These are phyloP conservation scores for Cryptosporidium sp. DNA, from an alignment of 169 alveolate species.

Conservation along the genomic window DNA sequence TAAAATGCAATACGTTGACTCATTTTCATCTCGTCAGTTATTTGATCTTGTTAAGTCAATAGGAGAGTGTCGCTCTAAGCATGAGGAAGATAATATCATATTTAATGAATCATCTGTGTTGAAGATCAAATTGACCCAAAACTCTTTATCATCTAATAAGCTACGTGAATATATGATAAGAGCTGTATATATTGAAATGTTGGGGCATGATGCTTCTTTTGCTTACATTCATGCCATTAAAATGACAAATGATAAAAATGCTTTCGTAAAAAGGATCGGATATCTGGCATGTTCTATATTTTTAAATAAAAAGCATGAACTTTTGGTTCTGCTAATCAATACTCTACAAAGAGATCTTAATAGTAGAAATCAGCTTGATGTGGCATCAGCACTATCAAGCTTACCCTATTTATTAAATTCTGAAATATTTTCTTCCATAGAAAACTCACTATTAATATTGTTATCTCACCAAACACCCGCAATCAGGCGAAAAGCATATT, in stretches of 20 bases:
- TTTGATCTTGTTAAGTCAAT: constrained; percentile 91
- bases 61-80: constrained; percentile 94
- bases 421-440: constrained; percentile 89
- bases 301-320: constrained; percentile 88
- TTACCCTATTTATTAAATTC: constrained; percentile 87
- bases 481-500: constrained; percentile 92
- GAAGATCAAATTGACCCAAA: constrained; percentile 85
- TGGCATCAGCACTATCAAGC: constrained; percentile 89
- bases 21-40: constrained; percentile 79
- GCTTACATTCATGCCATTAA: constrained; percentile 93
- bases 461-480: constrained; percentile 88
- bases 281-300: constrained; percentile 92
- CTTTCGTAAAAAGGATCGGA: constrained; percentile 90
- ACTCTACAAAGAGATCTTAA: constrained; percentile 91
- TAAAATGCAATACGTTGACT: constrained; percentile 72
- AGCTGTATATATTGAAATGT: constrained; percentile 94
- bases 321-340: constrained; percentile 90
- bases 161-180: constrained; percentile 89
- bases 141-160: constrained; percentile 84
- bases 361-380: constrained; percentile 89
- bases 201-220: constrained; percentile 94
- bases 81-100: constrained; percentile 93
- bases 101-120: constrained; percentile 85
- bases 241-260: constrained; percentile 87
- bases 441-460: constrained; percentile 85